Conservation (phyloP, 768 basidiomycete species). For the Hemileccinum impolitum region DNA sequence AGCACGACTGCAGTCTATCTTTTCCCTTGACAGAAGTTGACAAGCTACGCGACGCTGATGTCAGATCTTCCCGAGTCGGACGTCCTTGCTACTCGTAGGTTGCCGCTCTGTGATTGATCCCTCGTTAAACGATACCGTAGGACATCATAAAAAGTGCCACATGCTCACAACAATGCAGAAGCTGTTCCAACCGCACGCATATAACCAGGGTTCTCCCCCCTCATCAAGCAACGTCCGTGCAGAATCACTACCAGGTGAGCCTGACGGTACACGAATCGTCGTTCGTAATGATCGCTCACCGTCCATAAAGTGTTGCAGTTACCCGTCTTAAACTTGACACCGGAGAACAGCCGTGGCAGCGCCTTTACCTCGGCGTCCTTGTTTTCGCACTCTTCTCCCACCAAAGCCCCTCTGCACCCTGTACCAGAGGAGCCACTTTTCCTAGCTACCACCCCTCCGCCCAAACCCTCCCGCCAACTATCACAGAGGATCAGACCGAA, state of each 20-base stretch:
- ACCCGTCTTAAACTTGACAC: background rate
- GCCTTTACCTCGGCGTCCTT: background rate
- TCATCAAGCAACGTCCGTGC: background rate
- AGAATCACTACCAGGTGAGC: slow-evolving; percentile 9
- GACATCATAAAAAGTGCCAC: background rate
- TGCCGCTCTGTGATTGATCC: background rate
- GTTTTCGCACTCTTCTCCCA: background rate
- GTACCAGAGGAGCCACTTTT: background rate
- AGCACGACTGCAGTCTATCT: too few species aligned
- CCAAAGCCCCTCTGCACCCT: background rate
- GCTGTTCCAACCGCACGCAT: background rate
- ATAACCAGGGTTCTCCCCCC: background rate
- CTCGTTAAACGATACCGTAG: background rate
- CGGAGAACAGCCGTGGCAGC: background rate
- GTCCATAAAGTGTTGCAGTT: background rate
- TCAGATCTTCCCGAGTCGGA: too few species aligned
- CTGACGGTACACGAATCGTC: too few species aligned
- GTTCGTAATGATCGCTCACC: slow-evolving; percentile 3
- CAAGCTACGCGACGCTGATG: too few species aligned
- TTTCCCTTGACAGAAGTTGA: too few species aligned
- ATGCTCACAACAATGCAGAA: background rate
- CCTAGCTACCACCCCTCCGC: too few species aligned
- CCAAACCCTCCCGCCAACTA: too few species aligned
- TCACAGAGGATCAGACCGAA: too few species aligned
- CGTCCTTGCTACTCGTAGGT: background rate